Conservation (phyloP, 1,139 yeast species). For the Kodamaea alishanica region DNA sequence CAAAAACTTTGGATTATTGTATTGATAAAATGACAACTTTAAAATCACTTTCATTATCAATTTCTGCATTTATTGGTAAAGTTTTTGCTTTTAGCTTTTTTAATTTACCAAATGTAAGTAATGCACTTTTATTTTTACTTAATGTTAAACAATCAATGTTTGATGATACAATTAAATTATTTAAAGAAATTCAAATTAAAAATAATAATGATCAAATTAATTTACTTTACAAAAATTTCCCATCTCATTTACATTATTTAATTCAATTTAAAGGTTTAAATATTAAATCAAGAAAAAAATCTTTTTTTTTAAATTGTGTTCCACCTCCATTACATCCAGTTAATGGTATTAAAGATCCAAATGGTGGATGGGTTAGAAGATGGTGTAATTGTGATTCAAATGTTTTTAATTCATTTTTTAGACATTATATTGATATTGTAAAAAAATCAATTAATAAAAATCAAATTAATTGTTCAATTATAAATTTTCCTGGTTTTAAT, state of each 20-base stretch:
- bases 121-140: conserved; percentile 57
- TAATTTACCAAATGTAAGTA: conserved; percentile 57
- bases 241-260: conserved; percentile 36
- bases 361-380: conserved; percentile 64
- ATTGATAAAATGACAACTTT: conserved; percentile 47
- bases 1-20: conserved; percentile 55
- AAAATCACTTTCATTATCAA: conserved; percentile 54
- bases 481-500: conserved; percentile 34
- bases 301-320: conserved; percentile 31
- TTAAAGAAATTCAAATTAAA: conserved; percentile 3
- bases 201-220: conserved; percentile 6
- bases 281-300: conserved; percentile 21
- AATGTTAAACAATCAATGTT: conserved; percentile 48
- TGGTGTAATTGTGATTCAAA: conserved; percentile 55
- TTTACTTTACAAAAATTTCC: conserved; percentile 25
- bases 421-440: conserved; percentile 56
- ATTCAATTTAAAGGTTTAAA: conserved; percentile 34
- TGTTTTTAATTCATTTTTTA: conserved; percentile 68
- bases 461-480: conserved; percentile 5
- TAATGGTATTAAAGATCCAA: conserved; percentile 54
- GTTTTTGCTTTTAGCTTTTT: conserved; percentile 67
- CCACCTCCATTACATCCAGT: conserved; percentile 56
- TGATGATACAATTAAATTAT: conserved; percentile 15
- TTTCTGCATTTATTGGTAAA: conserved; percentile 78
- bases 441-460: conserved; percentile 11